These are phyloP conservation scores for Cordyceps cicadae DNA, from an alignment of 2,329 filamentous ascomycete species.

Conservation along the genomic window DNA sequence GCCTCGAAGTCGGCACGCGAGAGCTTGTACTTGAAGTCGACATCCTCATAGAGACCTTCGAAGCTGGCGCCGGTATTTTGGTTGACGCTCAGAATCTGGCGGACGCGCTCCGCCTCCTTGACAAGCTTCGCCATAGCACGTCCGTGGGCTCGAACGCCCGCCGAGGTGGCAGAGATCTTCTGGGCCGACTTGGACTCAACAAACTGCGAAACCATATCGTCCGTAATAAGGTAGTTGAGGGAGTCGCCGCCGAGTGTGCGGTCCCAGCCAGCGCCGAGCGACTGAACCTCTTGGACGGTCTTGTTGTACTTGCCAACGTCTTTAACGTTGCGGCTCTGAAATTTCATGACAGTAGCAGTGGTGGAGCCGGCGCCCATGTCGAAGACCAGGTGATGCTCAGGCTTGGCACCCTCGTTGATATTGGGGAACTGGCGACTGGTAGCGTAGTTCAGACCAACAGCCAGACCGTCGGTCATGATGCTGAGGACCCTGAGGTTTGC, in stretches of 20 bases:
- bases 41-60: constrained; percentile 82
- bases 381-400: constrained; percentile 88
- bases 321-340: constrained; percentile 84
- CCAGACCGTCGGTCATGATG: constrained; percentile 80
- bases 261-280: constrained; percentile 83
- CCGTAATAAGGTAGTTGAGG: constrained; percentile 78
- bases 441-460: constrained; percentile 92
- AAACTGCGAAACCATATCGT: constrained; percentile 81
- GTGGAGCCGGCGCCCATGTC: constrained; percentile 97
- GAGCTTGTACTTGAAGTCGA: constrained; percentile 91
- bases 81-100: constrained; percentile 91
- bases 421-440: constrained; percentile 84
- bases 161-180: constrained; percentile 52
- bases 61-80: constrained; percentile 71
- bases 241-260: constrained; percentile 80
- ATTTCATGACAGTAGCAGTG: constrained; percentile 80
- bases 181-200: constrained; percentile 60
- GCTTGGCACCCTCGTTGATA: constrained; percentile 71
- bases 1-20: constrained; percentile 72
- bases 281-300: constrained; percentile 90
- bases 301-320: constrained; percentile 92
- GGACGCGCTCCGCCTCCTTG: constrained; percentile 81
- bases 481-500: constrained; percentile 80
- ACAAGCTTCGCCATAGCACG: constrained; percentile 82
- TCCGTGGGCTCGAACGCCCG: constrained; percentile 64